Conservation (phyloP, 2,329 filamentous ascomycete genomes). For the Calonectria hawksworthii region DNA sequence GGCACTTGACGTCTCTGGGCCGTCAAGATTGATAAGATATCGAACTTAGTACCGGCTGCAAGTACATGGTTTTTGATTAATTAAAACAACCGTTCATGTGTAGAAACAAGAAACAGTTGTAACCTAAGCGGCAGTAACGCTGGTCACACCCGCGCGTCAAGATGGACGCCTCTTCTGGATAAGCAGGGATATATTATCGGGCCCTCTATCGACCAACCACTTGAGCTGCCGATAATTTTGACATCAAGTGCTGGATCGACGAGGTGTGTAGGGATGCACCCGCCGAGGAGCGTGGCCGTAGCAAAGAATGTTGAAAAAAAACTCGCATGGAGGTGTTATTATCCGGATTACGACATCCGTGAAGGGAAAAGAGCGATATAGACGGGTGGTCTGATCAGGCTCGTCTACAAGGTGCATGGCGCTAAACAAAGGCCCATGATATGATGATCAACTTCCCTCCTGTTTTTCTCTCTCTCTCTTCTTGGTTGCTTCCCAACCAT, state of each 20-base stretch:
- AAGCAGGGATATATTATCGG: too few relatives aligned
- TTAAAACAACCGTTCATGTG: not conserved
- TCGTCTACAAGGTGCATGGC: not conserved
- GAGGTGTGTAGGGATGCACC: not conserved
- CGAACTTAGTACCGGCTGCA: too few relatives aligned
- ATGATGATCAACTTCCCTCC: not conserved
- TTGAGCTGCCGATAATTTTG: not conserved
- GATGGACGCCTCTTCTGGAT: not conserved
- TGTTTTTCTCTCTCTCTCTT: not conserved
- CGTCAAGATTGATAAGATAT: not conserved
- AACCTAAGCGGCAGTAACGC: not conserved
- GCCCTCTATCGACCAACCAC: not conserved
- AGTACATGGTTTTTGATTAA: not conserved
- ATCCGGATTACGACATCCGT: not conserved
- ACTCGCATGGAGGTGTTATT: not conserved
- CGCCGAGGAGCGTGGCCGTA: constrained; percentile 1
- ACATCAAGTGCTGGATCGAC: not conserved
- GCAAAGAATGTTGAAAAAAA: not conserved
- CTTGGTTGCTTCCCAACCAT: not conserved
- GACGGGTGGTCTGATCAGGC: not conserved
- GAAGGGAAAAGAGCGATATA: not conserved
- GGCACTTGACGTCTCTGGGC: too few relatives aligned
- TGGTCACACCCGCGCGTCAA: not conserved
- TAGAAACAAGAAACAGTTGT: not conserved
- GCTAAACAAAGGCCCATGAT: constrained; percentile 6